Evolutionary conservation across 2,329 filamentous ascomycete species (phyloP), one percentile per base, ranked within the genome.

Genomic region (Sporothrix luriei): DNA sequence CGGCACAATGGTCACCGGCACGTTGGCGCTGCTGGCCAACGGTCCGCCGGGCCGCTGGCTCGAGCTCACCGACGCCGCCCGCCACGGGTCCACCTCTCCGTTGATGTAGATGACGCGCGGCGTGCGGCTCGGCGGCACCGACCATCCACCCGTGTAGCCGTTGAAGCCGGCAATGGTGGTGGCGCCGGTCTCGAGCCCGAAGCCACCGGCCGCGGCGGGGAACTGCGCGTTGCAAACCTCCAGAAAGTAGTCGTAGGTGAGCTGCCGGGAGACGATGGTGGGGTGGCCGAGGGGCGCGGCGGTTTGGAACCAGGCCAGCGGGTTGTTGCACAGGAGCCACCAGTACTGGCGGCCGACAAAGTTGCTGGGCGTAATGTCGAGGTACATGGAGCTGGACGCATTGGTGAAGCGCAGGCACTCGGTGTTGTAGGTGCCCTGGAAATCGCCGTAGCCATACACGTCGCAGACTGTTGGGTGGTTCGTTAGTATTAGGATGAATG

Each of bases 321-420:
- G 79, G 71, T 81, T 79, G 76, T 87, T 87, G 78, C 85, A 87
- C 6, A 82, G 78, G 76, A 87, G 80, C 84, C 84, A 87, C 16
- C 79, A 77, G 84, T 84, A 87, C 73, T 86, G 84, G 3, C 84
- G 78, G 76, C 85, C 81, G 46, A 79, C 73, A 0, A 72, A 71
- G 74, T 87, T 87, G 73, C 71, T 70, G 0, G 76, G 74, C 2
- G 75, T 72, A 43, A 79, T 66, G 66, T 82, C 80, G 66, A 76
- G 76, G 76, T 79, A 81, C 67, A 78, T 73, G 21, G 78, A 75
- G 74, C 83, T 81, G 38, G 78, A 78, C 2, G 75, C 78, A 75
- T 87, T 84, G 77, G 82, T 73, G 68, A 81, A 72, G 75, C 80
- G 72, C 77, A 79, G 81, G 64, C 84, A 86, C 69, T 81, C 78